A percentile compares a stretch with the other conserved stretches of the same genome.
These are phyloP conservation scores for Tolypocladium ovalisporum DNA, from an alignment of 2,329 filamentous ascomycete genomes.

Conservation along the genomic window DNA sequence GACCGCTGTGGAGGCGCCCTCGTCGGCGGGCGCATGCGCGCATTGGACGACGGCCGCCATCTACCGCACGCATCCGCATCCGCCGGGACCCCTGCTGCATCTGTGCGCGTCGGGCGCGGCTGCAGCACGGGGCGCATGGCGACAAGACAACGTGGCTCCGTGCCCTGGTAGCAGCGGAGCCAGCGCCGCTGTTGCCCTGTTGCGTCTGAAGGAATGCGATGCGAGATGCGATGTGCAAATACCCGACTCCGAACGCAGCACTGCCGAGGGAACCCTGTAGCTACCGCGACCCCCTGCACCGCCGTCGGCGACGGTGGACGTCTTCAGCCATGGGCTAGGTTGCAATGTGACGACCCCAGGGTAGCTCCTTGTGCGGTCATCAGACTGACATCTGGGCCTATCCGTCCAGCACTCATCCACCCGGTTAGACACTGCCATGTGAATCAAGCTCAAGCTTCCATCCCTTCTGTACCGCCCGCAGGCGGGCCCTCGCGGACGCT, in stretches of 20 bases:
- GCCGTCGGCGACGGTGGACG: not conserved
- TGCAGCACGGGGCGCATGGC: not conserved
- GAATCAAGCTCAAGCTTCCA: not conserved
- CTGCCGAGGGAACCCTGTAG: not conserved
- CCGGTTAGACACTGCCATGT: not conserved
- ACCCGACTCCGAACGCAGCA: no score
- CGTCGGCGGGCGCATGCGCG: not conserved
- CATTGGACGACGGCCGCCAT: not conserved
- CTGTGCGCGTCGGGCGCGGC: not conserved
- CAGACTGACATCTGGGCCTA: not conserved
- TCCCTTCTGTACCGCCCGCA: not conserved
- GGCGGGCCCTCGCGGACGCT: not conserved
- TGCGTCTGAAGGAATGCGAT: no score
- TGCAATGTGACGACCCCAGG: not conserved
- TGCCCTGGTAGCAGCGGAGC: not conserved
- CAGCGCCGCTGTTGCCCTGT: no score
- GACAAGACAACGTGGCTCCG: not conserved
- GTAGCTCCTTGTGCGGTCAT: not conserved
- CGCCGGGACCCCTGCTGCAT: not conserved
- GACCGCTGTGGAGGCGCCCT: no score
- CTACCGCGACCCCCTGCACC: not conserved
- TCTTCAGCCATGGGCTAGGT: not conserved
- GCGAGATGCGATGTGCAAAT: not conserved
- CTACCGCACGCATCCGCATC: no score
- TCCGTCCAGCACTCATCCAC: not conserved